A percentile compares a stretch with the other conserved stretches of the same genome.
Conservation (phyloP, 2,329 filamentous ascomycete species). For the Exophiala sideris region DNA sequence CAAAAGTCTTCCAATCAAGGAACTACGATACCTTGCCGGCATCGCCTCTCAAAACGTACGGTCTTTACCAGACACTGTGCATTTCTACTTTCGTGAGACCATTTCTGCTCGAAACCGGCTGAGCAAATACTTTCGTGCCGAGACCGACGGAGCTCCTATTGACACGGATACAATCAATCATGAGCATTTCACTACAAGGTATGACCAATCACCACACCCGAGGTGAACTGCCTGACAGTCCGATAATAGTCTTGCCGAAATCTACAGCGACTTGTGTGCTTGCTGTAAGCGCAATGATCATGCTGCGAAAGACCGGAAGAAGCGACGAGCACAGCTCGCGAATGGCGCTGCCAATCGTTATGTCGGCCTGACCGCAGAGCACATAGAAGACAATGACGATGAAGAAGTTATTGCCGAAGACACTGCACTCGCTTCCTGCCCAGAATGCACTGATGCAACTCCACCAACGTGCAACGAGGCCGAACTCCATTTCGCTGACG, state of each 20-base stretch:
- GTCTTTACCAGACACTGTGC: slow-evolving; percentile 30
- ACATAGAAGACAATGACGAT: slow-evolving; percentile 8
- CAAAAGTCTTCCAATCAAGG: slow-evolving; percentile 29
- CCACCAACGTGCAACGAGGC: background rate
- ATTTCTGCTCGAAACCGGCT: slow-evolving; percentile 30
- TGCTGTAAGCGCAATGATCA: slow-evolving; percentile 24
- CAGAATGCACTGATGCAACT: slow-evolving; percentile 4
- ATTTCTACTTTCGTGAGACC: slow-evolving; percentile 31
- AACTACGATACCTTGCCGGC: slow-evolving; percentile 26
- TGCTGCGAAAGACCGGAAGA: slow-evolving; percentile 1
- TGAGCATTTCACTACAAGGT: slow-evolving; percentile 33
- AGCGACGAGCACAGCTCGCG: background rate
- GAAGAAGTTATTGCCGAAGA: background rate
- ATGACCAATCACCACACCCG: background rate
- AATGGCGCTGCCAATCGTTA: slow-evolving; percentile 19
- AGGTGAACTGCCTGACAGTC: background rate
- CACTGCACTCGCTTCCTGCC: slow-evolving; percentile 7
- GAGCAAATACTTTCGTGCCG: slow-evolving; percentile 30
- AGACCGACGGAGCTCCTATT: slow-evolving; percentile 14
- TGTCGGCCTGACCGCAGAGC: slow-evolving; percentile 14
- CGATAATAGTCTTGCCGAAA: slow-evolving; percentile 21
- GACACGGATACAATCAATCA: slow-evolving; percentile 30
- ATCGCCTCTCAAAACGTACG: slow-evolving; percentile 23
- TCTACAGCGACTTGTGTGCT: slow-evolving; percentile 28
- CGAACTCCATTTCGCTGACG: slow-evolving; percentile 24